These are phyloP conservation scores for Bacterosira constricta DNA, from an alignment of 108 stramenopile species.

Conservation along the genomic window DNA sequence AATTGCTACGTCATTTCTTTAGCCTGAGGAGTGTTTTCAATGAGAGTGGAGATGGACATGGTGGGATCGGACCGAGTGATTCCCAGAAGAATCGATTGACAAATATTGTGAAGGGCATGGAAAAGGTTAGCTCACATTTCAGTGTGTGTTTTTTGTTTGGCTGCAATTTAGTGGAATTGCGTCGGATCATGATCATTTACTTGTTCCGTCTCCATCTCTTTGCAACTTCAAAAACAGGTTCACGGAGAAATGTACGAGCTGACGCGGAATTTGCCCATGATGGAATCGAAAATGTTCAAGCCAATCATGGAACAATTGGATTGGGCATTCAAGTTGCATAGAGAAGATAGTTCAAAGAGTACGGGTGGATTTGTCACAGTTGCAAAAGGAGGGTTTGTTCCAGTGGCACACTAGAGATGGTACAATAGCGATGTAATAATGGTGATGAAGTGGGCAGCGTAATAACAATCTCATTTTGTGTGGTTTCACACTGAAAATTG, in stretches of 20 bases:
- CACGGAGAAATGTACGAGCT: conserved; percentile 63
- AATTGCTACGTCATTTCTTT: conserved; percentile 89
- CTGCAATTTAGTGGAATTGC: too few relatives aligned
- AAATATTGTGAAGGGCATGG: conserved; percentile 81
- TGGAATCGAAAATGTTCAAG: conserved; percentile 73
- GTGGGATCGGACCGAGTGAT: conserved; percentile 34
- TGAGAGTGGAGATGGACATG: conserved; percentile 34
- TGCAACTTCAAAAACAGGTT: conserved; percentile 9
- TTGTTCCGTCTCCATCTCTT: neutral
- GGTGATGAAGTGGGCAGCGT: neutral
- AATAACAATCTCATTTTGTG: neutral
- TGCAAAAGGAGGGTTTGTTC: conserved; percentile 44
- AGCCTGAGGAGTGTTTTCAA: conserved; percentile 59
- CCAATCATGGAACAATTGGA: conserved; percentile 92
- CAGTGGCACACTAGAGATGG: conserved; percentile 15
- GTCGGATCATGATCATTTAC: neutral
- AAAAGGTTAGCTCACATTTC: conserved; percentile 29
- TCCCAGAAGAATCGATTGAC: conserved; percentile 52
- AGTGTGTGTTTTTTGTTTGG: too few relatives aligned
- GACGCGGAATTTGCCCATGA: conserved; percentile 51
- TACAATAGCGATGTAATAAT: too few relatives aligned
- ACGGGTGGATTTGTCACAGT: conserved; percentile 78
- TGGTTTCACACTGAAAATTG: too few relatives aligned
- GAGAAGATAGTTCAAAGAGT: conserved; percentile 66
- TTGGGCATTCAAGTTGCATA: conserved; percentile 83